A percentile compares a stretch with the other conserved stretches of the same genome.
Evolutionary conservation across 768 basidiomycete species (phyloP).

Genomic region (Russula olivacea): DNA sequence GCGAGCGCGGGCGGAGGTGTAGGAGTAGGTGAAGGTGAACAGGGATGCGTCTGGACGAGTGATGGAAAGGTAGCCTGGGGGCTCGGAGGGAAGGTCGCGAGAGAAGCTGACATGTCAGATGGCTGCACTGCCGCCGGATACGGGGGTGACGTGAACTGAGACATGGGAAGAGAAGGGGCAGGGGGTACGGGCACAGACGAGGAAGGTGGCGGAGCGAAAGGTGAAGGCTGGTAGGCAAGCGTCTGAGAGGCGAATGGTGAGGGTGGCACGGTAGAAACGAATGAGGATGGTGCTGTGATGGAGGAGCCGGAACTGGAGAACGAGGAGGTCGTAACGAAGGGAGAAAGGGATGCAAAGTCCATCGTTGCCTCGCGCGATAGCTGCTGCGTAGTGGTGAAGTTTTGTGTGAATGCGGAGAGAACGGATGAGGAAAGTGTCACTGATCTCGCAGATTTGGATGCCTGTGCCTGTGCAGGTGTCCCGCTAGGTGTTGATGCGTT

Average conservation of each 20-base stretch:
- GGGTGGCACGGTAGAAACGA: conserved; percentile 9
- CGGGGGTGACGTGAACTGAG: conserved; percentile 1
- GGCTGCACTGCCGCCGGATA: background rate
- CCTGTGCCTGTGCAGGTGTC: background rate
- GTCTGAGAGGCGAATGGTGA: conserved; percentile 4
- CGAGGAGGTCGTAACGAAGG: conserved; percentile 14
- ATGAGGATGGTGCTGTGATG: conserved; percentile 13
- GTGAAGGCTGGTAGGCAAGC: conserved; percentile 17
- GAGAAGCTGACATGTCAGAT: background rate
- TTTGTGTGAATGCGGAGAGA: conserved; percentile 18
- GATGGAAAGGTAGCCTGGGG: background rate
- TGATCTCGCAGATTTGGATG: background rate
- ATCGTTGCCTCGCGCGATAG: conserved; percentile 10
- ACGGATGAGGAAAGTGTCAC: conserved; percentile 6
- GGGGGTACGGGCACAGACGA: background rate
- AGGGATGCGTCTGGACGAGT: conserved; percentile 1
- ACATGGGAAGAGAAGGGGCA: conserved; percentile 1
- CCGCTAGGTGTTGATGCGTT: background rate
- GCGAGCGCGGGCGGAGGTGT: background rate
- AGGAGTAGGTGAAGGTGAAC: background rate
- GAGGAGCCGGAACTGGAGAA: conserved; percentile 2
- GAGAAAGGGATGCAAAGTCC: conserved; percentile 18
- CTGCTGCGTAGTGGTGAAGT: background rate
- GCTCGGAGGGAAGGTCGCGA: conserved; percentile 7
- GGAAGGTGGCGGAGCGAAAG: conserved; percentile 12